Evolutionary conservation across 805 yeast species (phyloP).

Genomic region (Spathaspora passalidarum): DNA sequence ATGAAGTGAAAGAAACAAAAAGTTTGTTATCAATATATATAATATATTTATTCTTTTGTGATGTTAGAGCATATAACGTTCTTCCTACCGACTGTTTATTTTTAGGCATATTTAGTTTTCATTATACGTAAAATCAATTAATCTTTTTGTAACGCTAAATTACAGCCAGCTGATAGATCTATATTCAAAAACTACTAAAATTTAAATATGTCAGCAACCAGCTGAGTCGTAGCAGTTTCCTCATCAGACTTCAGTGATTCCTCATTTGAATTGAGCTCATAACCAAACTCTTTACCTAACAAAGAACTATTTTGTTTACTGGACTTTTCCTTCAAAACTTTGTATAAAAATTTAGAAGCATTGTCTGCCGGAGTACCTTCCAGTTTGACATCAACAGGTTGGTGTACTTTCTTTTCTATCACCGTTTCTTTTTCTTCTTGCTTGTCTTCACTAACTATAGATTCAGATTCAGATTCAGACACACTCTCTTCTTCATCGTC

Average conservation of each 20-base stretch:
- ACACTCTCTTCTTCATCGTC: conserved; percentile 34
- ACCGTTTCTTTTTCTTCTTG: conserved; percentile 39
- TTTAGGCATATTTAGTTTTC: conserved; percentile 2
- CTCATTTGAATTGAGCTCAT: conserved; percentile 8
- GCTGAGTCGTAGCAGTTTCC: background rate
- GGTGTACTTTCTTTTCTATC: background rate
- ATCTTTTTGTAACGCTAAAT: background rate
- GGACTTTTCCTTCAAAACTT: conserved; percentile 19
- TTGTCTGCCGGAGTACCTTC: conserved; percentile 3
- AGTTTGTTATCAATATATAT: conserved; percentile 1
- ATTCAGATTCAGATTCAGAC: conserved; percentile 33
- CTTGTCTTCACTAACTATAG: conserved; percentile 37
- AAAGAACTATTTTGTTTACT: conserved; percentile 8
- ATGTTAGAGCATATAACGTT: background rate
- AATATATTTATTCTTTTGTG: conserved; percentile 2
- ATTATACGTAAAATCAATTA: background rate
- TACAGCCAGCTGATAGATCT: background rate
- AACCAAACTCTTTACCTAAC: conserved; percentile 11
- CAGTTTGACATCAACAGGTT: background rate
- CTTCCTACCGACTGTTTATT: background rate
- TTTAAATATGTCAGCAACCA: background rate
- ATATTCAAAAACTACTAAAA: background rate
- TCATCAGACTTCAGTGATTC: conserved; percentile 3
- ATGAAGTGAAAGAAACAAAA: conserved; percentile 1
- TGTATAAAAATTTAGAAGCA: conserved; percentile 12